These are phyloP conservation scores for Plasmodiophora brassicae DNA, from an alignment of 208 protist genomes.

Conservation along the genomic window DNA sequence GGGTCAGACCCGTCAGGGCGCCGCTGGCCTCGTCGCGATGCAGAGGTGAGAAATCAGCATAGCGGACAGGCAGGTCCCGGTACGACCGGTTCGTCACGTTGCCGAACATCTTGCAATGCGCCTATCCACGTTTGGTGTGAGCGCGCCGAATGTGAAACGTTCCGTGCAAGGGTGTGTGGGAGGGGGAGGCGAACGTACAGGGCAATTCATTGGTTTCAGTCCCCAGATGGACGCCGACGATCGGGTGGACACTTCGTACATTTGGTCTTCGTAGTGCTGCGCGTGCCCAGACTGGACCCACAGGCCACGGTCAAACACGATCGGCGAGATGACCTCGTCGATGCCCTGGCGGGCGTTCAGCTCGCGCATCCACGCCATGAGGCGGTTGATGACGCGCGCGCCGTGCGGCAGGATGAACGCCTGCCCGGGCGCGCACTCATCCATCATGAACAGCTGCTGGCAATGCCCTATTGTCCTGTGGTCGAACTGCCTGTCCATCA, in stretches of 20 bases:
- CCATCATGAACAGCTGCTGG: neutral
- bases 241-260: neutral
- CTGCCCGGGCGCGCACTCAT: neutral
- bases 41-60: neutral
- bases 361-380: neutral
- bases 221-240: neutral
- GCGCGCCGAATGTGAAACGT: too few relatives aligned
- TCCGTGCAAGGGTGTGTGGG: too few relatives aligned
- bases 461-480: too few relatives aligned
- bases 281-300: neutral
- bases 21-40: constrained; percentile 60
- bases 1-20: constrained; percentile 95
- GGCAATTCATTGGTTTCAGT: constrained; percentile 14
- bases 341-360: neutral
- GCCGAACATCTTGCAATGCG: neutral
- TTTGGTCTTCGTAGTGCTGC: neutral
- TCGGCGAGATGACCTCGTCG: neutral
- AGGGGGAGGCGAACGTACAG: too few relatives aligned
- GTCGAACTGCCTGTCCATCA: too few relatives aligned
- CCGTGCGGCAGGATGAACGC: constrained; percentile 9
- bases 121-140: too few relatives aligned
- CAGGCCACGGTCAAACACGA: neutral
- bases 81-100: neutral
- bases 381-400: neutral
- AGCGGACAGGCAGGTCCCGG: neutral